phyloP scores from a whole-genome alignment of 1,284 basidiomycete species.

The Coniferiporia weirii region DNA sequence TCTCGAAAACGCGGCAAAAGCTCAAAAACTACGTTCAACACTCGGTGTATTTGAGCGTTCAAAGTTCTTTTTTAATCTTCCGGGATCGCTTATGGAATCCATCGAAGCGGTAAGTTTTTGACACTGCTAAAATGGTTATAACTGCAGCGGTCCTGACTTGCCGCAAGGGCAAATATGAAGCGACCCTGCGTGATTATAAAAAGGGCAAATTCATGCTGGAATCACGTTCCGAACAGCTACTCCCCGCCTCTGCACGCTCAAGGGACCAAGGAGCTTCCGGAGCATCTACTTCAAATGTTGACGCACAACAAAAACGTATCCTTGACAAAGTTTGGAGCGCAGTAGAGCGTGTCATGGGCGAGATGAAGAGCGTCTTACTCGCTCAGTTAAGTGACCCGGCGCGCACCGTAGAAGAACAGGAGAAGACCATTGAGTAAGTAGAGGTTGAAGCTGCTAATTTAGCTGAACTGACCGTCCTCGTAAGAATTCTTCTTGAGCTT shows the following conservation, averaged over 20 bases:
- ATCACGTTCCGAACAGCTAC: constrained; percentile 78
- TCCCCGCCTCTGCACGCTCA: constrained; percentile 40
- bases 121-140: not conserved
- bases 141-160: constrained; percentile 6
- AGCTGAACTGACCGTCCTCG: not conserved
- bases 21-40: constrained; percentile 88
- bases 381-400: constrained; percentile 74
- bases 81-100: constrained; percentile 85
- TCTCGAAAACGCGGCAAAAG: constrained; percentile 93
- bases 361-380: constrained; percentile 81
- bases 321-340: constrained; percentile 96
- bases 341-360: constrained; percentile 92
- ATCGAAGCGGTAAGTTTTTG: constrained; percentile 73
- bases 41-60: constrained; percentile 94
- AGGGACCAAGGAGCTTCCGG: constrained; percentile 6
- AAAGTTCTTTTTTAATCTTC: constrained; percentile 98
- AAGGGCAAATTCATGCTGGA: constrained; percentile 92
- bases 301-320: constrained; percentile 85
- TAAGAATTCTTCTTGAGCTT: constrained; percentile 80
- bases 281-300: constrained; percentile 37
- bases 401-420: constrained; percentile 87
- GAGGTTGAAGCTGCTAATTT: too few relatives aligned
- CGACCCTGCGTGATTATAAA: constrained; percentile 93
- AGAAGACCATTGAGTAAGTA: constrained; percentile 92
- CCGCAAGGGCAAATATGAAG: constrained; percentile 83